Evolutionary conservation across 768 basidiomycete species (phyloP), one percentile per base, ranked within the genome.

Genomic region (Termitomyces sp.): DNA sequence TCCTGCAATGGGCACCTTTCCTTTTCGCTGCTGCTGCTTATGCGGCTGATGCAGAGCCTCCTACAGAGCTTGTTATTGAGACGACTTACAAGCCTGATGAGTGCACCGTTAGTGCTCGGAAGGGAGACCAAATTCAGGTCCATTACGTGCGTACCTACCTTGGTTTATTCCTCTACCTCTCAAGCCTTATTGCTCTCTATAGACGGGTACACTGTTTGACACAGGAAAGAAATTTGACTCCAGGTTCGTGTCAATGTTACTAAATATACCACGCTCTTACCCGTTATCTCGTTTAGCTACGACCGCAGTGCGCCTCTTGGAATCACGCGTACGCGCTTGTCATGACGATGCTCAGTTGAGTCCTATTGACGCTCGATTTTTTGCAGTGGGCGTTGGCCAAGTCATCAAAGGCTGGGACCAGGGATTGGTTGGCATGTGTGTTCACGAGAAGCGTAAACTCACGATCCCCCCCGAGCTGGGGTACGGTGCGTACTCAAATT

Each of bases 221-320:
- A 85, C 79, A 53, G 93, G 93, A 8, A 81, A 81, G 59, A 89
- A 95, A 70, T 98, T 98, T 66, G 95, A 98, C 72, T 95, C 93
- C 9, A 94, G 92, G 83, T 88, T 66, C 7, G 80, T 66, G 35
- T 50, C 1, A 32, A 41, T 32, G 0, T 26, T 23, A 38, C 5
- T 52, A 20, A 33, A 20, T 1, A n/a, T 8, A 43, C 35, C 43
- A 5, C 20, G 43, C 0, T 48, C 23, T 38, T 62, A 6, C 50
- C 52, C 28, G 13, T 58, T 41, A 4, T 14, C 46, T 30, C 41
- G 9, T 23, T 20, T 47, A 91, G 91, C 70, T 71, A 73, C 58
- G 89, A 93, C 77, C 89, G 95, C 41, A 83, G 82, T 57, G 67
- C 73, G 54, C 93, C 95, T 1, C 79, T 98, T 8, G 81, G 87